These are phyloP conservation scores for Botryococcus braunii DNA, from an alignment of 163 green algal genomes.

Conservation along the genomic window DNA sequence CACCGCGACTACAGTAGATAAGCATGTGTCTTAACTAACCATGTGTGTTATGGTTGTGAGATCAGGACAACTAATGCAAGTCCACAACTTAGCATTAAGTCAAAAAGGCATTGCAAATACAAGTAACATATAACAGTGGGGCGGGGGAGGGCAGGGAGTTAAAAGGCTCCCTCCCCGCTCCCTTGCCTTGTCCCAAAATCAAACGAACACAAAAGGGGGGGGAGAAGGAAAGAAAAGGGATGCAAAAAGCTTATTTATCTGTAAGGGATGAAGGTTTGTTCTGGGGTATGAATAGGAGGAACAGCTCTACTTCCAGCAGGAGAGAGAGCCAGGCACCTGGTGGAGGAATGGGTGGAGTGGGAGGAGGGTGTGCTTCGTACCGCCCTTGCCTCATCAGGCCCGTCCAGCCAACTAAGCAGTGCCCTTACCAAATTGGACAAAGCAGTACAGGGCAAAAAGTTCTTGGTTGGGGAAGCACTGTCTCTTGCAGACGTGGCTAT, in stretches of 20 bases:
- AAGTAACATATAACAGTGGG: no score
- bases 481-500: conserved; percentile 44
- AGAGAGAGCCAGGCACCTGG: neutral
- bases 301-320: neutral
- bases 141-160: no score
- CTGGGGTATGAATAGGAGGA: neutral
- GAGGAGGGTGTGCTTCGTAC: conserved; percentile 44
- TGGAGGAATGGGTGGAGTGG: conserved; percentile 54
- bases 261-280: neutral
- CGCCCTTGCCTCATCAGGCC: conserved; percentile 18
- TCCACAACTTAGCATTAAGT: no score
- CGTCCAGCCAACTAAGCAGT: conserved; percentile 16
- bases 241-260: conserved; percentile 7
- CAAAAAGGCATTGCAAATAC: no score
- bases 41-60: no score
- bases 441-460: conserved; percentile 1
- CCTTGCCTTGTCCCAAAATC: no score
- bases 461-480: conserved; percentile 17
- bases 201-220: no score
- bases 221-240: no score
- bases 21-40: no score
- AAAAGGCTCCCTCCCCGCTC: no score
- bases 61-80: no score
- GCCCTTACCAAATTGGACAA: conserved; percentile 9
- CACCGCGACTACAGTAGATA: no score